Evolutionary conservation across 108 stramenopile genomes (phyloP), one percentile per base, ranked within the genome.

Genomic region (Skeletonema costatum): DNA sequence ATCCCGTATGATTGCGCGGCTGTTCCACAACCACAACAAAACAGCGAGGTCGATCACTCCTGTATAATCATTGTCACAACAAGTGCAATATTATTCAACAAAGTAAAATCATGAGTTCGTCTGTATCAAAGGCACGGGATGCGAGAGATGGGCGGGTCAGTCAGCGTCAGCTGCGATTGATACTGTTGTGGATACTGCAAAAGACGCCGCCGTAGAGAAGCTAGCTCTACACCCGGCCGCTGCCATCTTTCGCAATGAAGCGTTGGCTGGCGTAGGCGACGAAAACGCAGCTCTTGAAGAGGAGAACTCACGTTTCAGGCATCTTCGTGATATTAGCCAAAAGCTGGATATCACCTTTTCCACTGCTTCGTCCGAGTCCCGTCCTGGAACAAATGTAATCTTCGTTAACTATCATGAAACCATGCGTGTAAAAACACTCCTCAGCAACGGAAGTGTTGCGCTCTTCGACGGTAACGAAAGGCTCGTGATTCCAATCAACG

Each of bases 201-300:
- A 46, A 46, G 44, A 16, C 0, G 44, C 3, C 16, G 3, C 44
- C 0, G 14, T 46, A 11, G 53, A 56, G 53, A 25, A 29, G 53
- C 9, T 25, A 56, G 25, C 17, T 56, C 63, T 64, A 17, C 63
- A 64, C 12, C 63, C 63, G 32, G 63, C 63, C 17, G 63, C 63
- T 39, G 41, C 38, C 0, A 21, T 64, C 31, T 9, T 64, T 29
- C 33, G 63, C 12, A 13, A 64, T 39, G 63, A 64, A 64, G 11
- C 2, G 21, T 19, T 64, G 17, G 63, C 9, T 33, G 1, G 32
- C 17, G 41, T 64, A 1, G 36, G 63, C 17, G 41, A 64, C 19
- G 32, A 36, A 8, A 64, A 64, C 63, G 6, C 13, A 17, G 17
- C 19, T 17, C 63, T 64, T 35, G 63, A 64, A 5, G 63, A 13